These are phyloP conservation scores for Kitagawia praeruptora DNA, from an alignment of 129 eudicot species.

Conservation along the genomic window DNA sequence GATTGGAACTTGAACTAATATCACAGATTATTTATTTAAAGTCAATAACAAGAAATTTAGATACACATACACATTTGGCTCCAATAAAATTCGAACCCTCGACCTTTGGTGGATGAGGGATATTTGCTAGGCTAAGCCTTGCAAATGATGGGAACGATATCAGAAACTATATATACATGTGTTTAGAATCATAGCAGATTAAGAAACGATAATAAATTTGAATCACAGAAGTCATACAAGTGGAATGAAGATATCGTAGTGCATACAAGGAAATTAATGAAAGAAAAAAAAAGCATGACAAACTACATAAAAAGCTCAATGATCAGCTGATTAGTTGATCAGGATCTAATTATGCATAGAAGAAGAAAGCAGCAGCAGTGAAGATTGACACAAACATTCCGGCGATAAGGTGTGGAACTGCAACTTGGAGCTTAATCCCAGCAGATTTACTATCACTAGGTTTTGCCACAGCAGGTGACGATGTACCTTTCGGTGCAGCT, in stretches of 20 bases:
- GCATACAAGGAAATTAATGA: neutral
- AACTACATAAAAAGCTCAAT: neutral
- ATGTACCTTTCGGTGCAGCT: conserved; percentile 1
- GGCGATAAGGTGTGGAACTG: neutral
- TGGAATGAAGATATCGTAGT: neutral
- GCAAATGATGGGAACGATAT: neutral
- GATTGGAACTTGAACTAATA: neutral
- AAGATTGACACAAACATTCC: neutral
- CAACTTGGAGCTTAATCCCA: neutral
- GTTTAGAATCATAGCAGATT: neutral
- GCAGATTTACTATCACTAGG: neutral
- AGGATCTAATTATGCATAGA: neutral
- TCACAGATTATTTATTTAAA: neutral
- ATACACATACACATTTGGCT: neutral
- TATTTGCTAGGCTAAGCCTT: neutral
- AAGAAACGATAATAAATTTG: neutral
- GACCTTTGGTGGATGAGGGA: neutral
- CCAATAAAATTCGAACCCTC: neutral
- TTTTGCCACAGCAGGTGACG: neutral
- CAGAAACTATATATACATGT: too few species aligned
- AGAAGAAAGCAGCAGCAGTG: neutral
- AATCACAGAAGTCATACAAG: neutral
- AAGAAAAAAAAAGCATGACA: neutral
- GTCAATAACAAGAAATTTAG: neutral
- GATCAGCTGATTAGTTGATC: neutral